phyloP scores from a whole-genome alignment of 495 filamentous ascomycete species.

The Gamarada debralockiae region DNA sequence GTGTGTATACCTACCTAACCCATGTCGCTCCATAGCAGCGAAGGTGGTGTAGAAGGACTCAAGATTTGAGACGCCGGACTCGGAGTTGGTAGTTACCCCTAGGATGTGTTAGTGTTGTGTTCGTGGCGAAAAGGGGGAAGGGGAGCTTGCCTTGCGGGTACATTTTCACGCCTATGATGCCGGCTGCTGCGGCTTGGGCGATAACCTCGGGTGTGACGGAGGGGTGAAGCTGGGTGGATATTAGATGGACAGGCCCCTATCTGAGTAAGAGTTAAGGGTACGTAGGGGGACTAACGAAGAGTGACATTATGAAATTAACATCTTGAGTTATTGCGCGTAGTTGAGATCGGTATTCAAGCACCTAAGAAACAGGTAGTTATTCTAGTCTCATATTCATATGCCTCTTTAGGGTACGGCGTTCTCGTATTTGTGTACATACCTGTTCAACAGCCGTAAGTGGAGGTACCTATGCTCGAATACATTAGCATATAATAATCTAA shows the following conservation, averaged over 20 bases:
- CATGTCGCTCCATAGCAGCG: conserved; percentile 59
- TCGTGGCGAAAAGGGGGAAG: background rate
- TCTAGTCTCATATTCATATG: no score
- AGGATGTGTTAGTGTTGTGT: background rate
- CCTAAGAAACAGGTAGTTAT: conserved; percentile 65
- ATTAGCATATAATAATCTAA: no score
- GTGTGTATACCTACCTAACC: no score
- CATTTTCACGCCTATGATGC: conserved; percentile 65
- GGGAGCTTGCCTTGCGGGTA: conserved; percentile 48
- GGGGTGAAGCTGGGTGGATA: no score
- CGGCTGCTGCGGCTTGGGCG: conserved; percentile 60
- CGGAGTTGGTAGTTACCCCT: conserved; percentile 75
- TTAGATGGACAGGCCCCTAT: background rate
- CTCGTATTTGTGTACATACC: no score
- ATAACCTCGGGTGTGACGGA: conserved; percentile 76
- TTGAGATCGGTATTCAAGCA: conserved; percentile 65
- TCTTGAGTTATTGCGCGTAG: conserved; percentile 64
- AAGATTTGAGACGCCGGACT: conserved; percentile 72
- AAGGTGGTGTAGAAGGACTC: conserved; percentile 72
- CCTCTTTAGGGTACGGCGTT: no score
- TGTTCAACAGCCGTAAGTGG: no score
- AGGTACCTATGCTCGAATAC: no score
- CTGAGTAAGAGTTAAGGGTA: background rate
- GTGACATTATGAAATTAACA: conserved; percentile 80
- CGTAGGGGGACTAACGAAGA: conserved; percentile 53